Base-by-base conservation (phyloP, 1,284 basidiomycete species). In the Marasmius sp. region DNA sequence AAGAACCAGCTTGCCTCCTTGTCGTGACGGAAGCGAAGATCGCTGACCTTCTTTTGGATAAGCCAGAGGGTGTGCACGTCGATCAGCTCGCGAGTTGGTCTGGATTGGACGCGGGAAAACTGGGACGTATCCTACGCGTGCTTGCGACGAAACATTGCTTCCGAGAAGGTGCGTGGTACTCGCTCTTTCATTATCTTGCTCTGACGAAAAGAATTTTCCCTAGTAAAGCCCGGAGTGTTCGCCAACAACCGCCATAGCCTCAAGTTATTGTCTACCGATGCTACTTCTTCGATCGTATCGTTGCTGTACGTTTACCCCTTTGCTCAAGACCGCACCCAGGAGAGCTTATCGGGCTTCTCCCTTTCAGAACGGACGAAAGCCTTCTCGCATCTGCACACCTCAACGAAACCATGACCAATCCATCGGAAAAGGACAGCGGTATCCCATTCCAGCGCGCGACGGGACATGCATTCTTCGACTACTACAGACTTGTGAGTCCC, bases 111-210 rank as follows among this genome's bases (percentile, higher is more conserved):
- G 43, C 61, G 7, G 66, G 63, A 10, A 75, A 74, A 54, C 65
- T 75, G 12, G 67, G 66, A 10, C 68, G 75, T 5, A 68, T 77
- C 38, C 61, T 78, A 16, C 69, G 75, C 8, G 52, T 73, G 7
- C 68, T 77, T 3, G 72, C 73, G 0, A 72, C 71, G 7, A 72
- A 72, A 45, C 74, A 76, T 61, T 68, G 70, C 55, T 78, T 77
- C 64, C 49, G 64, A 20, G 76, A 75, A 64, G 66, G 71, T 70
- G 41, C 12, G 67, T 36, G 41, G n/a, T 14, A n/a, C 27, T 5
- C 14, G 18, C 36, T 43, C 37, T 20, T 10, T 48, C 6, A 27
- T 27, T 16, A 8, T 48, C 53, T 43, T 18, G 34, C 14, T 58
- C 16, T 18, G 12, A 48, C 27, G 16, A n/a, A 20, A 20, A 49